phyloP scores from a whole-genome alignment of 371 early-diverging fungal species.

The Blakeslea trispora region DNA sequence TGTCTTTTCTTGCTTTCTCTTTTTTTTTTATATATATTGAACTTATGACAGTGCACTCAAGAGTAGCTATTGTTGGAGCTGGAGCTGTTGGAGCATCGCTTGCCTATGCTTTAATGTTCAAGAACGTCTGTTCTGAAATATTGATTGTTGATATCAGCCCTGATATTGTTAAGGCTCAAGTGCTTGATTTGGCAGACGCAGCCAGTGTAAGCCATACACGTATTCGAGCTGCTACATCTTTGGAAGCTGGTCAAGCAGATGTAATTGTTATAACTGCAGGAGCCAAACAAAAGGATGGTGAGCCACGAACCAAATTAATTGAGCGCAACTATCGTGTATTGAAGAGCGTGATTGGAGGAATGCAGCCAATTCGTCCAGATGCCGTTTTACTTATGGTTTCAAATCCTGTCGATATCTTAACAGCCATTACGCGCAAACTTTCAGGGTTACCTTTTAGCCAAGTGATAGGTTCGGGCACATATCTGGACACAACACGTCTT shows the following conservation, averaged over 20 bases:
- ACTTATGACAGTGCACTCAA: constrained; percentile 24
- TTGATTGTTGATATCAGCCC: constrained; percentile 71
- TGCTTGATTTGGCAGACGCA: constrained; percentile 78
- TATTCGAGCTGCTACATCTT: constrained; percentile 56
- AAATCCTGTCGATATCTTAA: constrained; percentile 84
- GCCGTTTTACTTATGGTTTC: constrained; percentile 79
- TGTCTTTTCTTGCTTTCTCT: background rate
- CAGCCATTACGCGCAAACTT: constrained; percentile 79
- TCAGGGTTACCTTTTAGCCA: constrained; percentile 76
- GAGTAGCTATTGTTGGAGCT: constrained; percentile 76
- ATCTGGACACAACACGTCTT: constrained; percentile 79
- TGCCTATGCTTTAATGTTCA: constrained; percentile 73
- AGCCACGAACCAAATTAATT: constrained; percentile 75
- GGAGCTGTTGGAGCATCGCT: constrained; percentile 84
- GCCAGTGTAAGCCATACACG: constrained; percentile 66
- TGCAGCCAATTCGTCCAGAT: constrained; percentile 74
- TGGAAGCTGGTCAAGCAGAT: constrained; percentile 84
- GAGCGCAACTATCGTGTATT: constrained; percentile 82
- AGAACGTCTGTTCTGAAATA: constrained; percentile 69
- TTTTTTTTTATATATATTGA: background rate
- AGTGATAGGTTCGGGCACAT: constrained; percentile 88
- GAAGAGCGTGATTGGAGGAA: constrained; percentile 63
- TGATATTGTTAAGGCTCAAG: constrained; percentile 73
- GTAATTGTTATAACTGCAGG: constrained; percentile 89
- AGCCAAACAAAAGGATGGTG: constrained; percentile 80